phyloP scores from a whole-genome alignment of 352 stramenopile genomes.

The Poterioochromonas sp. region DNA sequence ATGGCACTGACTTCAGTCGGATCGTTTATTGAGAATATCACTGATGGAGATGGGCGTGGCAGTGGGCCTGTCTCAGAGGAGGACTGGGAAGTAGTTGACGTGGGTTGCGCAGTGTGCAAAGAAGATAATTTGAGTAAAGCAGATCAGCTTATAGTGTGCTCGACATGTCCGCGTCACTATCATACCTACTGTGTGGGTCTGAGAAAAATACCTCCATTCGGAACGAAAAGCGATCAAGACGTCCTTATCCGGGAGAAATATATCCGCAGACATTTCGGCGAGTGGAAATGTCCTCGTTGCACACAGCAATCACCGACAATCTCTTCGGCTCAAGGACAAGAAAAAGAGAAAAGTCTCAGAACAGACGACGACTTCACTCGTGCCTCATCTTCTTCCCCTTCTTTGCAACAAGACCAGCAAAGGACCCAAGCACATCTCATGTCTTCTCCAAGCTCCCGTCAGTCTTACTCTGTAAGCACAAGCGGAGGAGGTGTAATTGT shows the following conservation, averaged over 20 bases:
- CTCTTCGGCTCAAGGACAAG: background rate
- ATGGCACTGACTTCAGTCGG: background rate
- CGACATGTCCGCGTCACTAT: background rate
- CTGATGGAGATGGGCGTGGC: background rate
- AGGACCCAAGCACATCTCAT: background rate
- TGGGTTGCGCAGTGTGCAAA: background rate
- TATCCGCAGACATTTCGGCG: background rate
- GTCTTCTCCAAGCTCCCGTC: background rate
- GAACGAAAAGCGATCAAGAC: background rate
- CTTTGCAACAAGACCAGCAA: background rate
- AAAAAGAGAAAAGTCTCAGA: background rate
- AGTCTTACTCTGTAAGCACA: background rate
- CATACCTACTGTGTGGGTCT: slow-evolving; percentile 6
- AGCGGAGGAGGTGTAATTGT: slow-evolving; percentile 5
- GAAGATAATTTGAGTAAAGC: background rate
- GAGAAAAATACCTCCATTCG: slow-evolving; percentile 2
- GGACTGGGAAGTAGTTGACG: background rate
- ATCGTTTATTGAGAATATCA: background rate
- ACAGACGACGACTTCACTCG: background rate
- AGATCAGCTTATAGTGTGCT: slow-evolving; percentile 14
- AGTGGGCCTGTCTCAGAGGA: background rate
- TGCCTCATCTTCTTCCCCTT: background rate
- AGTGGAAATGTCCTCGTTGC: slow-evolving; percentile 10
- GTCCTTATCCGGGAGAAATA: background rate
- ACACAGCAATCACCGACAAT: background rate